Base-by-base conservation (phyloP, 495 filamentous ascomycete genomes). In the Penicillium cataractarum region DNA sequence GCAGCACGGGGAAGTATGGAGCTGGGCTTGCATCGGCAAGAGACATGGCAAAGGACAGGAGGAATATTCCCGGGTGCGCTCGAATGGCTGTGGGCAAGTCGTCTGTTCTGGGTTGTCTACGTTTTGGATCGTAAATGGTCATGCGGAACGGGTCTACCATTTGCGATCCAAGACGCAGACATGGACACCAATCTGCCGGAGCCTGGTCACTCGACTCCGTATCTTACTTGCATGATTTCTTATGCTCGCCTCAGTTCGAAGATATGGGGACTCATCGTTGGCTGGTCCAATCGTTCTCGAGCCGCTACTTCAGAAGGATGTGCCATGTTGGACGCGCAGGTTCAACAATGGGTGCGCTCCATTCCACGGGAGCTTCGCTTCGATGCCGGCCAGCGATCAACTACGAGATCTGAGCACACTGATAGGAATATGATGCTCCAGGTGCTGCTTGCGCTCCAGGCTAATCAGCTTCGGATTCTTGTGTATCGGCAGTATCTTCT, bases 401-500 rank as follows among this genome's bases (percentile, higher is more conserved):
- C 74, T 40, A 48, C 62, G 65, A 52, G 67, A 59, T 60, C 78
- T 68, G 37, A 75, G 71, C 66, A 74, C 7, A 64, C 67, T 0
- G 71, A 74, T 50, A 63, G 70, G 5, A 63, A 66, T n/a, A 74
- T 71, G 61, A 76, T 72, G 65, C 67, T 76, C 5, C 83, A 83
- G 44, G 78, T 87, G 7, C 71, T 86, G n/a, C 78, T 88, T n/a
- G 84, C 85, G 50, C 77, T 96, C 10, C 81, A 91, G 22, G 82
- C 89, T 22, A 94, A 93, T 63, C 91, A 93, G 71, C 86, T 93
- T 62, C 89, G 91, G 4, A 92, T 92, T 54, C 84, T 90, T 63
- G 86, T 94, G n/a, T 90, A 92, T 71, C 89, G 90, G 0, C 90
- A 91, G 5, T 87, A 93, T 35, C 80, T 94, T 1, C 86, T 92